Conservation (phyloP, 2,329 filamentous ascomycete genomes). For the Exophiala sideris region DNA sequence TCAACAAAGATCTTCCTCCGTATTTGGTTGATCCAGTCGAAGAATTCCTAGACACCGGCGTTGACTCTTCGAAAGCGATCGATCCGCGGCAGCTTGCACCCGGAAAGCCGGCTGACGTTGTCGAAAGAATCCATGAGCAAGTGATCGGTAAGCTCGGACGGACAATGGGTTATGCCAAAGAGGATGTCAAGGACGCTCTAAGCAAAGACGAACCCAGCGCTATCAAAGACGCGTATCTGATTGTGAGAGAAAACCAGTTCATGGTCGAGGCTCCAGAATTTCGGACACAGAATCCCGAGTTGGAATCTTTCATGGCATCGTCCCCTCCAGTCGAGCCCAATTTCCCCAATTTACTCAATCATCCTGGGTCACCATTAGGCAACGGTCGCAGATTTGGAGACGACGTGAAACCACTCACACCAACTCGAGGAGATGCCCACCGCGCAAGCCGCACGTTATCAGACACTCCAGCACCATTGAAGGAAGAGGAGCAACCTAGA, state of each 20-base stretch:
- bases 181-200: constrained; percentile 91
- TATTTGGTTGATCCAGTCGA: constrained; percentile 86
- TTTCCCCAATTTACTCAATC: constrained; percentile 30
- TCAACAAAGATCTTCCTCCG: constrained; percentile 76
- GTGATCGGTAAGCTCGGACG: constrained; percentile 95
- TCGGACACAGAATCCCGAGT: constrained; percentile 41
- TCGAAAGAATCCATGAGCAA: constrained; percentile 85
- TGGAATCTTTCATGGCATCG: constrained; percentile 54
- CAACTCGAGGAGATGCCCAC: constrained; percentile 15
- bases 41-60: constrained; percentile 90
- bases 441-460: constrained; percentile 26
- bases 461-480: constrained; percentile 21
- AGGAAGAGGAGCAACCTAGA: constrained; percentile 50
- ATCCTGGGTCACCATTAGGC: constrained; percentile 13
- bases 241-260: constrained; percentile 94
- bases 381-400: constrained; percentile 12
- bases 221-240: constrained; percentile 98
- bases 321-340: constrained; percentile 50
- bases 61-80: constrained; percentile 88
- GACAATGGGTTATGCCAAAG: constrained; percentile 95
- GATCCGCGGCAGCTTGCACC: constrained; percentile 77
- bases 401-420: constrained; percentile 27
- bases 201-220: constrained; percentile 90
- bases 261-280: constrained; percentile 65
- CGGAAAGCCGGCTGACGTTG: constrained; percentile 70